Percentiles rank a stretch among this genome's conserved stretches.
These are phyloP conservation scores for Penicillium canariense DNA, from an alignment of 495 filamentous ascomycete species.

Conservation along the genomic window DNA sequence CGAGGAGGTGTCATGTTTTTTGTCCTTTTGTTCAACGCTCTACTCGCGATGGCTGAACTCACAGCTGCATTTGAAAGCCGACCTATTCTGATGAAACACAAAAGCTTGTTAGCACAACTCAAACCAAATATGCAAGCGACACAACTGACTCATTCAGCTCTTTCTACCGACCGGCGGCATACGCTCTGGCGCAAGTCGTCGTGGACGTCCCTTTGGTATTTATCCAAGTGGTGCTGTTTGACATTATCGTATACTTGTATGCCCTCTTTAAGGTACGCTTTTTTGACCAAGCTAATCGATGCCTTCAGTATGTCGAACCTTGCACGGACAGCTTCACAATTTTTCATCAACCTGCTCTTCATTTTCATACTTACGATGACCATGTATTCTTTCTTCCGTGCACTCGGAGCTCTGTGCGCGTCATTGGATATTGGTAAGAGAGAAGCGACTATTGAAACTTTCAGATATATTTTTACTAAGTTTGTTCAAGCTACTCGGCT, in stretches of 20 bases:
- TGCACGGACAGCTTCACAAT: slow-evolving; percentile 67
- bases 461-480: neutral
- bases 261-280: neutral
- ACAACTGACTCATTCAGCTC: slow-evolving; percentile 37
- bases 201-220: slow-evolving; percentile 73
- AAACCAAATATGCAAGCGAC: neutral
- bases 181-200: slow-evolving; percentile 71
- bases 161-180: slow-evolving; percentile 80
- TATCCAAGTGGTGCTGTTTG: slow-evolving; percentile 67
- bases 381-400: slow-evolving; percentile 77
- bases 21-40: slow-evolving; percentile 74
- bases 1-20: slow-evolving; percentile 66
- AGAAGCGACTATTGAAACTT: neutral
- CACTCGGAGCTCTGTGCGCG: slow-evolving; percentile 61
- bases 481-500: slow-evolving; percentile 52
- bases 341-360: slow-evolving; percentile 75
- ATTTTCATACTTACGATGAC: slow-evolving; percentile 62
- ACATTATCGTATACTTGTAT: slow-evolving; percentile 72
- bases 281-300: slow-evolving; percentile 15
- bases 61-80: slow-evolving; percentile 66
- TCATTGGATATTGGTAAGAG: slow-evolving; percentile 56
- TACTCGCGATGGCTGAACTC: slow-evolving; percentile 75
- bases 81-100: slow-evolving; percentile 79
- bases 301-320: slow-evolving; percentile 55
- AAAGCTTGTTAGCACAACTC: slow-evolving; percentile 53